Evolutionary conservation across 2,329 filamentous ascomycete species (phyloP), one percentile per base, ranked within the genome.

Genomic region (Trichophyton schoenleinii): DNA sequence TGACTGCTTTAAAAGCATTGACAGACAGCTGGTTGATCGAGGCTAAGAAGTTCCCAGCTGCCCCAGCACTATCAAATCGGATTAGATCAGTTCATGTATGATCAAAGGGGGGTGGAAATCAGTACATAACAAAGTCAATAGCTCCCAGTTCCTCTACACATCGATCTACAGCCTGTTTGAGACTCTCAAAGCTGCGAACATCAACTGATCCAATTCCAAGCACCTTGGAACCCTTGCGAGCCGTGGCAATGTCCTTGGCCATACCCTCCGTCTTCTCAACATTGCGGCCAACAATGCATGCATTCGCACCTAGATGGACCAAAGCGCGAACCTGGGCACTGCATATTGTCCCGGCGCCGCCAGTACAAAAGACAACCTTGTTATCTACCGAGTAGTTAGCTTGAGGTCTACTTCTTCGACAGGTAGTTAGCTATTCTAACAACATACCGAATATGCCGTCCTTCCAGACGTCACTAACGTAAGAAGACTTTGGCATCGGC

Each of bases 301-400:
- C 94, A 68, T 97, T 87, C 52, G 91, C 92, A 60, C 94, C 94
- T 6, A 99, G 84, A 64, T 91, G 83, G 25, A 99, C 91, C 63
- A 99, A 79, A 3, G 94, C 94, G 66, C 91, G 84, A 36, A 95
- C 94, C 78, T 97, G 94, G 61, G 89, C 91, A 68, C 88, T 94
- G 78, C 94, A 96, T 70, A 99, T 97, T 28, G 88, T 87, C 61
- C 94, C 92, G 3, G 91, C 91, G 59, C 94, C 94, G 62, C 94
- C 94, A 2, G 94, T 99, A 70, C 95, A 95, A 75, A 97, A 96
- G 67, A 92, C 83, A 52, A 97, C 91, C 70, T 94, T 92, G 71
- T 87, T 85, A 65, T 87, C 89, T 95, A 68, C 9, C 34, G 11
- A 53, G 7, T 25, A 15, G 31, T 31, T 13, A n/a, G 55, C 31